Base-by-base conservation (phyloP, 768 basidiomycete species). In the Megacollybia marginata region DNA sequence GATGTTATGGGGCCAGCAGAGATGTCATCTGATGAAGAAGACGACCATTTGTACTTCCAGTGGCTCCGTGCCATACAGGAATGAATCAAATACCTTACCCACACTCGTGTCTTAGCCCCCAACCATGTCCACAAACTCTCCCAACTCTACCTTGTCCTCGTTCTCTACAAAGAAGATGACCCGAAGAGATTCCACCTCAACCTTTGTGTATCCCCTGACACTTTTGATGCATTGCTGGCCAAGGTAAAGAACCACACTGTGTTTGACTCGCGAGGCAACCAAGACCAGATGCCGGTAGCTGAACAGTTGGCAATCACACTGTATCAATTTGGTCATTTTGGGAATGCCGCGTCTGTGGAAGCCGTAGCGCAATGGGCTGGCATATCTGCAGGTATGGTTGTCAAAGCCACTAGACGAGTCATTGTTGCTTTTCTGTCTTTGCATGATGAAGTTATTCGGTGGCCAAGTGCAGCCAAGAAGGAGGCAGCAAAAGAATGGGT, bases 381-480 rank as follows among this genome's bases (percentile, higher is more conserved):
- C n/a, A n/a, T n/a, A n/a, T n/a, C n/a, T n/a, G n/a, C n/a, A n/a
- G n/a, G n/a, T n/a, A n/a, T n/a, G n/a, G n/a, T n/a, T n/a, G n/a
- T n/a, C n/a, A n/a, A n/a, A n/a, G n/a, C n/a, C n/a, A n/a, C n/a
- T n/a, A n/a, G n/a, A n/a, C n/a, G n/a, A n/a, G n/a, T 11, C 11
- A 38, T 11, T 38, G 11, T n/a, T 38, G 35, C n/a, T n/a, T n/a
- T 38, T n/a, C 35, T 11, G 35, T 38, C 11, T 11, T n/a, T n/a
- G 11, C n/a, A 10, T 11, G 43, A 44, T 10, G 19, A 57, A 54
- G 43, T 34, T n/a, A n/a, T n/a, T n/a, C n/a, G n/a, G n/a, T n/a
- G n/a, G 42, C 33, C 38, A 48, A 20, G 57, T 57, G 12, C 58
- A 57, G 45, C n/a, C n/a, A n/a, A n/a, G 23, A 19, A 16, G n/a